phyloP scores from a whole-genome alignment of 805 yeast species.

The Maudiozyma turicensis region DNA sequence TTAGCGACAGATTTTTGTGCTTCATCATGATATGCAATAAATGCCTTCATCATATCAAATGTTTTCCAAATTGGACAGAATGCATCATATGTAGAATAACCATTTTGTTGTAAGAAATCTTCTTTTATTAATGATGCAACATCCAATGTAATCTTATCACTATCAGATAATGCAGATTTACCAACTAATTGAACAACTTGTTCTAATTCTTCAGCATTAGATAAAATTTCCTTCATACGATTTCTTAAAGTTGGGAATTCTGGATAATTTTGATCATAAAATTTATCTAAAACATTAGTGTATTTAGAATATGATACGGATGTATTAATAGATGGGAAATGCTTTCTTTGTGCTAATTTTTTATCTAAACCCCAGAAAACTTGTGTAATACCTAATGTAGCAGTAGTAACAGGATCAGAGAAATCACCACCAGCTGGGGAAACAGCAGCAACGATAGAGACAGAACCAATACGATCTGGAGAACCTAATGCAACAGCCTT shows the following conservation, averaged over 20 bases:
- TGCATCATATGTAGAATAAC: conserved; percentile 95
- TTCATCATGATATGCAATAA: conserved; percentile 85
- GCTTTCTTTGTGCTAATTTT: conserved; percentile 98
- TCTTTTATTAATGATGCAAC: conserved; percentile 88
- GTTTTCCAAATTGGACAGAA: conserved; percentile 99
- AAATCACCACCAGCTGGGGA: conserved; percentile 99
- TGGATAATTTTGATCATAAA: conserved; percentile 77
- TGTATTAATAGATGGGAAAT: conserved; percentile 97
- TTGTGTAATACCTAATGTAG: conserved; percentile 98
- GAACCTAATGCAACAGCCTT: conserved; percentile 90
- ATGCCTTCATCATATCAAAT: conserved; percentile 93
- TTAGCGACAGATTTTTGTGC: conserved; percentile 93
- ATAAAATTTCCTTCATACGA: conserved; percentile 84
- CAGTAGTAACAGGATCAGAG: conserved; percentile 98
- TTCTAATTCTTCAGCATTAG: conserved; percentile 96
- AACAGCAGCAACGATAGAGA: conserved; percentile 98
- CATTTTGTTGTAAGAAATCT: conserved; percentile 98
- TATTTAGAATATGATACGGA: conserved; percentile 94
- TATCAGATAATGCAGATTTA: conserved; percentile 92
- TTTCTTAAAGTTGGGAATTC: conserved; percentile 87
- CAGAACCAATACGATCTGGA: conserved; percentile 94
- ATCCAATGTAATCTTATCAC: conserved; percentile 93
- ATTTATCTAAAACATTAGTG: conserved; percentile 76
- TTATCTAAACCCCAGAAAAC: conserved; percentile 99
- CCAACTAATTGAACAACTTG: conserved; percentile 99